Percentiles rank a stretch among this genome's conserved stretches.
phyloP scores from a whole-genome alignment of 768 basidiomycete species.

The Serendipita indica region DNA sequence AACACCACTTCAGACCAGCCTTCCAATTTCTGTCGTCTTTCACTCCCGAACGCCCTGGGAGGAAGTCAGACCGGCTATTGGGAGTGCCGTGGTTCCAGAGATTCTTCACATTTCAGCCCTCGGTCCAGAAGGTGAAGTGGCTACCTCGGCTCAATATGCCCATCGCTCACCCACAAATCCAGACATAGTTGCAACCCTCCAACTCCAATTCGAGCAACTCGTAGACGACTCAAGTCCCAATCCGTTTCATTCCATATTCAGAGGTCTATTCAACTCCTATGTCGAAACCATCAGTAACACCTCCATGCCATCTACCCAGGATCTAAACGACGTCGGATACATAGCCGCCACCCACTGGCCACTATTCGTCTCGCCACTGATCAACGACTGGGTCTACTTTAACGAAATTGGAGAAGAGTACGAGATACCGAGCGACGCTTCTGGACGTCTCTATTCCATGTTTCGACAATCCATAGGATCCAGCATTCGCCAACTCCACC shows the following conservation, averaged over 20 bases:
- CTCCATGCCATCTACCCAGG: conserved; percentile 48
- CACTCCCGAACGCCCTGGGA: conserved; percentile 56
- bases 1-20: conserved; percentile 33
- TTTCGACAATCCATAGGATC: conserved; percentile 7
- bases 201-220: not conserved
- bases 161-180: not conserved
- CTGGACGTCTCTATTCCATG: not conserved
- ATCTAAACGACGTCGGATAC: conserved; percentile 57
- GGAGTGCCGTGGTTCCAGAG: conserved; percentile 60
- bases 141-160: conserved; percentile 6
- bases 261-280: conserved; percentile 51
- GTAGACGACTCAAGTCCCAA: conserved; percentile 29
- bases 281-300: conserved; percentile 40
- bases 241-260: conserved; percentile 28
- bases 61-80: conserved; percentile 51
- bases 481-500: not conserved
- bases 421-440: conserved; percentile 18
- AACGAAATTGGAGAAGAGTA: conserved; percentile 16
- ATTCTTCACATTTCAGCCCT: conserved; percentile 41
- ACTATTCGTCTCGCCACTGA: conserved; percentile 53
- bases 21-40: conserved; percentile 46
- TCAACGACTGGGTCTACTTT: conserved; percentile 31
- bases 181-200: not conserved
- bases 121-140: conserved; percentile 39
- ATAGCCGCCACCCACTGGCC: conserved; percentile 71